phyloP scores from a whole-genome alignment of 495 filamentous ascomycete genomes.

The Aspergillus hancockii region DNA sequence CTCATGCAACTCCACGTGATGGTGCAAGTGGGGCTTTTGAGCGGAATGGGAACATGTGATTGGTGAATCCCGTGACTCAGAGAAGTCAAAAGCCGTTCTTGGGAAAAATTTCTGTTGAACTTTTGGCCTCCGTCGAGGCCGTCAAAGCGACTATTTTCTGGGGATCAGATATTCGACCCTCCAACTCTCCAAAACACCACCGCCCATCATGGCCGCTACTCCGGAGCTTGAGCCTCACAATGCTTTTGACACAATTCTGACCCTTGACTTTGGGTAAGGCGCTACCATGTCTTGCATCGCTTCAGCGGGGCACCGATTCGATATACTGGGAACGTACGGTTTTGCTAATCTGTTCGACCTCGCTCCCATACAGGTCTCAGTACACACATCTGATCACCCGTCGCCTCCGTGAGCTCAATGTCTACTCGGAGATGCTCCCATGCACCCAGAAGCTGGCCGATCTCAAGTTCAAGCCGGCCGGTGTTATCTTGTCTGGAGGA shows the following conservation, averaged over 20 bases:
- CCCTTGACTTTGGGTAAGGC: slow-evolving; percentile 62
- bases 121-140: slow-evolving; percentile 1
- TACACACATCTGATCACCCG: slow-evolving; percentile 76
- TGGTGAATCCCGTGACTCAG: slow-evolving; percentile 1
- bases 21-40: neutral
- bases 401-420: slow-evolving; percentile 74
- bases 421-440: slow-evolving; percentile 91
- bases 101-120: slow-evolving; percentile 5
- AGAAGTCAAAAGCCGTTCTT: neutral
- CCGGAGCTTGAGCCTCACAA: slow-evolving; percentile 43
- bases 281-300: slow-evolving; percentile 16
- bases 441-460: slow-evolving; percentile 85
- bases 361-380: slow-evolving; percentile 43
- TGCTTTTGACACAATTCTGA: slow-evolving; percentile 65
- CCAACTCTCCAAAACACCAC: neutral
- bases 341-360: neutral
- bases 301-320: neutral
- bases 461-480: slow-evolving; percentile 78
- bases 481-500: slow-evolving; percentile 71
- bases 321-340: neutral
- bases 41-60: neutral
- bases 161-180: neutral
- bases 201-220: slow-evolving; percentile 21
- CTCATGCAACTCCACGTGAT: neutral
- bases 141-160: slow-evolving; percentile 2